phyloP scores from a whole-genome alignment of 352 stramenopile genomes.

The Globisporangium ultimum region DNA sequence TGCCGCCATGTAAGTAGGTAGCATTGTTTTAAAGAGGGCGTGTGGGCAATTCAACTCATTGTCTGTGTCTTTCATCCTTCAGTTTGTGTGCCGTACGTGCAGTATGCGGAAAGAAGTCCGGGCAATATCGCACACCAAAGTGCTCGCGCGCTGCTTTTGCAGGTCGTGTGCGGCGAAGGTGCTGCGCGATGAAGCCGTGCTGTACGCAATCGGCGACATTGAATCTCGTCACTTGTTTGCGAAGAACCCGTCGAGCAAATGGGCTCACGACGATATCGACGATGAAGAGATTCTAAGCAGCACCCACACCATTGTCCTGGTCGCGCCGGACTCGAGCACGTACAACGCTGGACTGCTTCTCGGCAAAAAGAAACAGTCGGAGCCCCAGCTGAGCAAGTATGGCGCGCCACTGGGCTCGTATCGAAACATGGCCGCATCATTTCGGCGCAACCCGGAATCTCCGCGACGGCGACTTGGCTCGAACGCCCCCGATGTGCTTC shows the following conservation, averaged over 20 bases:
- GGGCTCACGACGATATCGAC: slow-evolving; percentile 44
- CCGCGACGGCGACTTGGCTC: slow-evolving; percentile 17
- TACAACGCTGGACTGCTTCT: slow-evolving; percentile 17
- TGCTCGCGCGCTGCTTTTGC: slow-evolving; percentile 52
- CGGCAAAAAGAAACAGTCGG: slow-evolving; percentile 2
- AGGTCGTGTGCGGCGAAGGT: slow-evolving; percentile 51
- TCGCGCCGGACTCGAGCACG: slow-evolving; percentile 16
- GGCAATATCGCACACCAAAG: slow-evolving; percentile 13
- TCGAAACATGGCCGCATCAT: slow-evolving; percentile 7
- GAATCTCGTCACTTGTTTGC: neutral
- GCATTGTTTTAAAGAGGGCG: neutral
- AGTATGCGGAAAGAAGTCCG: slow-evolving; percentile 47
- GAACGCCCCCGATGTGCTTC: slow-evolving; percentile 33
- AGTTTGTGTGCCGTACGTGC: slow-evolving; percentile 36
- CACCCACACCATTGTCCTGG: slow-evolving; percentile 25
- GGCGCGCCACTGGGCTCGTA: slow-evolving; percentile 13
- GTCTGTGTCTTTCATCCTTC: neutral
- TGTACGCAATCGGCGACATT: slow-evolving; percentile 44
- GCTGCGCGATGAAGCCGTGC: slow-evolving; percentile 41
- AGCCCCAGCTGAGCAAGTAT: slow-evolving; percentile 9
- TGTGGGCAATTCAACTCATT: too few relatives aligned
- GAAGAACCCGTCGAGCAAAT: slow-evolving; percentile 12
- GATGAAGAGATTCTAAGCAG: slow-evolving; percentile 21
- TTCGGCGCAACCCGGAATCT: slow-evolving; percentile 5
- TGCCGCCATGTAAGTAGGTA: slow-evolving; percentile 31